These are phyloP conservation scores for Camellia oleifera DNA, from an alignment of 179 eudicot genomes.

Conservation along the genomic window DNA sequence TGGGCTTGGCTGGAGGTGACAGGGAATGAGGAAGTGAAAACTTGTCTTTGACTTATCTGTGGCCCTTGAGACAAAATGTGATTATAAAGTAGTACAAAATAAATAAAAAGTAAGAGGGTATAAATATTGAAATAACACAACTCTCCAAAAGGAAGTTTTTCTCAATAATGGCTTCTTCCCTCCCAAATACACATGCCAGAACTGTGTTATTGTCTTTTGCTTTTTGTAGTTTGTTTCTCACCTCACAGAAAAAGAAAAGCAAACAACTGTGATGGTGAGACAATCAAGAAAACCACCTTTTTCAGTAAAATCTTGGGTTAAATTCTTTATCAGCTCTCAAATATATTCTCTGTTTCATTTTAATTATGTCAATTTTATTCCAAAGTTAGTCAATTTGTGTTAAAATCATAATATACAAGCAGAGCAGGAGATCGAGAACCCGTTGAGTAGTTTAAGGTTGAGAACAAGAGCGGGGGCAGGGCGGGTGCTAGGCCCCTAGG, in stretches of 20 bases:
- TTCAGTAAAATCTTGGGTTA: conserved; percentile 22
- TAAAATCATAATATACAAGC: no score
- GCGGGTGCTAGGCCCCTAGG: no score
- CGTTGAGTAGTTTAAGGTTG: no score
- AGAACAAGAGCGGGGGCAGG: no score
- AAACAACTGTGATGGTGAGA: conserved; percentile 16
- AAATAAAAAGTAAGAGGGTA: conserved; percentile 14
- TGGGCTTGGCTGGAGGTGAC: no score
- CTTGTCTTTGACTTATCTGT: no score
- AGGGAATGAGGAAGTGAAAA: no score
- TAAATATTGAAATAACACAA: conserved; percentile 14
- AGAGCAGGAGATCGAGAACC: no score
- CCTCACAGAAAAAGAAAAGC: conserved; percentile 21
- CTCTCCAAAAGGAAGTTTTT: conserved; percentile 10
- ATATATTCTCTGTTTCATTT: no score
- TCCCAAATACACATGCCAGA: conserved; percentile 27
- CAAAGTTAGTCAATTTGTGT: no score
- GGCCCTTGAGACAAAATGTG: conserved; percentile 9
- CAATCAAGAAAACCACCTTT: conserved; percentile 30
- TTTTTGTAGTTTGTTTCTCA: conserved; percentile 15
- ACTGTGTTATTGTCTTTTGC: conserved; percentile 21
- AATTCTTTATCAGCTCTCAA: no score
- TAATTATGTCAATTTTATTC: no score
- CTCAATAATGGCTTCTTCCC: conserved; percentile 18
- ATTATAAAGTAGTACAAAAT: neutral